phyloP scores from a whole-genome alignment of 1,284 basidiomycete species.

The Cystobasidium pallidum region DNA sequence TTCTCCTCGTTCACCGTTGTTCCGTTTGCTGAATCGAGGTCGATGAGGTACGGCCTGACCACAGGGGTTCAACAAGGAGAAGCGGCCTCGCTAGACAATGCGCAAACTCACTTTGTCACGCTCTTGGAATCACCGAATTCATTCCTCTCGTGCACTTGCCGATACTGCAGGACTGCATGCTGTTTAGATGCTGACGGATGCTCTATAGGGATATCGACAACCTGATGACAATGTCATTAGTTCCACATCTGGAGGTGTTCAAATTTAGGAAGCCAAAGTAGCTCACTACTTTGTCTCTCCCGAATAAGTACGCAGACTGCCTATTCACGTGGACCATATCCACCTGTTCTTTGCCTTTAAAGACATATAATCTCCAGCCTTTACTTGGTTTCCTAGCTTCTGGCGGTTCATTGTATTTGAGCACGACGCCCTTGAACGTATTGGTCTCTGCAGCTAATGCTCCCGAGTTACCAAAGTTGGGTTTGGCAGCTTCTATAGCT shows the following conservation, averaged over 20 bases:
- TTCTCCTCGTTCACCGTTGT: conserved; percentile 85
- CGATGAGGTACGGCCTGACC: conserved; percentile 86
- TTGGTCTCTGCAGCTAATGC: conserved; percentile 94
- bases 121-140: conserved; percentile 81
- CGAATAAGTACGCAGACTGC: conserved; percentile 92
- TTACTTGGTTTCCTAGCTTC: conserved; percentile 89
- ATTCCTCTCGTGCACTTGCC: conserved; percentile 80
- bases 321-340: conserved; percentile 86
- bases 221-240: conserved; percentile 52
- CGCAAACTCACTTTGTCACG: conserved; percentile 73
- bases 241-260: background rate
- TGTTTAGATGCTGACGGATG: conserved; percentile 99
- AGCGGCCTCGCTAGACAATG: conserved; percentile 15
- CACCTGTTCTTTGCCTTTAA: conserved; percentile 89
- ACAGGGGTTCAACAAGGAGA: conserved; percentile 40
- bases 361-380: conserved; percentile 95
- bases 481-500: conserved; percentile 55
- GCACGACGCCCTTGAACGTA: conserved; percentile 67
- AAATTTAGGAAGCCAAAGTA: background rate
- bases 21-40: conserved; percentile 95
- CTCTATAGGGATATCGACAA: conserved; percentile 83
- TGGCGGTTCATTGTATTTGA: conserved; percentile 98
- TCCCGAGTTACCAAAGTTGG: conserved; percentile 85
- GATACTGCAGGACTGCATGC: conserved; percentile 94
- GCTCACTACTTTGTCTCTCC: conserved; percentile 77